A percentile compares a stretch with the other conserved stretches of the same genome.
These are phyloP conservation scores for Sphaerulina vaccinii DNA, from an alignment of 2,329 filamentous ascomycete genomes.

Conservation along the genomic window DNA sequence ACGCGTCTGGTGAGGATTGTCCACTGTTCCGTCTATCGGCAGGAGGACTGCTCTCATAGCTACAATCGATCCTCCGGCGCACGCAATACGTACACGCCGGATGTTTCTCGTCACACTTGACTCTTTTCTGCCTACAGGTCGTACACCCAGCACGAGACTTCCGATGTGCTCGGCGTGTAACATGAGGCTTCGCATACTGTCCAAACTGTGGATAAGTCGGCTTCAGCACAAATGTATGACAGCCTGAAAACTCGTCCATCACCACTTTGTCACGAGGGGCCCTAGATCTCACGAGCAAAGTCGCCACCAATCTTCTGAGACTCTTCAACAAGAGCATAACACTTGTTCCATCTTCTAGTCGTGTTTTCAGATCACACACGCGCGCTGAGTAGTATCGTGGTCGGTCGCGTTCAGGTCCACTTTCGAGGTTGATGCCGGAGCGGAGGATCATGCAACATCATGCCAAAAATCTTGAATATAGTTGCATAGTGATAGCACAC, in stretches of 20 bases:
- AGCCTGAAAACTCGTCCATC: neutral
- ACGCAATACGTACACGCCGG: conserved; percentile 12
- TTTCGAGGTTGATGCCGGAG: too few species aligned
- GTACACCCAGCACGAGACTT: conserved; percentile 23
- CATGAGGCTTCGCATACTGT: neutral
- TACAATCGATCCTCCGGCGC: conserved; percentile 4
- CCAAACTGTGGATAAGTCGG: neutral
- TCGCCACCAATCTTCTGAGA: too few species aligned
- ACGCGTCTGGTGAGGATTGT: neutral
- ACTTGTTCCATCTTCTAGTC: too few species aligned
- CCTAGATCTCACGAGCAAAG: too few species aligned
- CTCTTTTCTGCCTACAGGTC: conserved; percentile 20
- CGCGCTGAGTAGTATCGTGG: too few species aligned
- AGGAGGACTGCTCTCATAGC: conserved; percentile 5
- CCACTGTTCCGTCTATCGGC: neutral
- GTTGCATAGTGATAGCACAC: too few species aligned
- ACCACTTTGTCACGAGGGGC: too few species aligned
- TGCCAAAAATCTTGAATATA: too few species aligned
- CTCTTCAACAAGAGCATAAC: too few species aligned
- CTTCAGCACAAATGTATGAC: conserved; percentile 4
- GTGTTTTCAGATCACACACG: too few species aligned
- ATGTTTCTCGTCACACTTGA: conserved; percentile 17
- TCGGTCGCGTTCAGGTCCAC: too few species aligned
- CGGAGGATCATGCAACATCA: too few species aligned
- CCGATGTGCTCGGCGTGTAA: conserved; percentile 13